Conservation (phyloP, 2,329 filamentous ascomycete species). For the Scopulariopsis brevicaulis region DNA sequence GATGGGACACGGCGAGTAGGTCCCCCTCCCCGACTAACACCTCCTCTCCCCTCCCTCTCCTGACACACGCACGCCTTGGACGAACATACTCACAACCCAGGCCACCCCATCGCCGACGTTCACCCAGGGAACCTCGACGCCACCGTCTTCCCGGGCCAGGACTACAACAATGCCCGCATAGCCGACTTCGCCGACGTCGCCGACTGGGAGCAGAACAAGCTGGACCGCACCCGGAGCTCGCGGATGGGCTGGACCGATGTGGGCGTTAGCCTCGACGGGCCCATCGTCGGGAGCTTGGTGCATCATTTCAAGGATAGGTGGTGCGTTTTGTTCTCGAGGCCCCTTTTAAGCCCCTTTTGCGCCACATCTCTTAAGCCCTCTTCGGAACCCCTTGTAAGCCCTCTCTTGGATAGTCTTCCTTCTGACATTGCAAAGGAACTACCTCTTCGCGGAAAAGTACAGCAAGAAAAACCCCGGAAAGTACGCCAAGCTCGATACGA, state of each 20-base stretch:
- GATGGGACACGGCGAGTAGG: constrained; percentile 73
- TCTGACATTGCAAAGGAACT: constrained; percentile 44
- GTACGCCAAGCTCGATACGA: constrained; percentile 19
- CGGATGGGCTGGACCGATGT: constrained; percentile 94
- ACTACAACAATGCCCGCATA: constrained; percentile 82
- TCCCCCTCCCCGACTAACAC: constrained; percentile 9
- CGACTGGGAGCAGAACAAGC: constrained; percentile 76
- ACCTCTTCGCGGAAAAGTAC: constrained; percentile 79
- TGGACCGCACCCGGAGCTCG: constrained; percentile 67
- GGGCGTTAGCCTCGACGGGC: constrained; percentile 63
- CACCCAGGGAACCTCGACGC: constrained; percentile 67
- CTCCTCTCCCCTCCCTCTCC: neutral
- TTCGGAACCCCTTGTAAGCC: no score
- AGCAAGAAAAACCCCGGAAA: constrained; percentile 34
- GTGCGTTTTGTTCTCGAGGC: constrained; percentile 20
- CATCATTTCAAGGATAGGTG: constrained; percentile 77
- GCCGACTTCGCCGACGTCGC: constrained; percentile 70
- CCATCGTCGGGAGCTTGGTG: constrained; percentile 62
- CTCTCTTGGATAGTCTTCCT: neutral
- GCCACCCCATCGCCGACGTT: constrained; percentile 71
- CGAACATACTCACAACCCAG: constrained; percentile 13
- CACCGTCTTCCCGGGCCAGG: constrained; percentile 79
- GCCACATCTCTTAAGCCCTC: no score
- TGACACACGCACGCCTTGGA: neutral
- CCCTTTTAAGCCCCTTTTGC: no score